These are phyloP conservation scores for Collybia sp. DNA, from an alignment of 768 basidiomycete genomes.

Conservation along the genomic window DNA sequence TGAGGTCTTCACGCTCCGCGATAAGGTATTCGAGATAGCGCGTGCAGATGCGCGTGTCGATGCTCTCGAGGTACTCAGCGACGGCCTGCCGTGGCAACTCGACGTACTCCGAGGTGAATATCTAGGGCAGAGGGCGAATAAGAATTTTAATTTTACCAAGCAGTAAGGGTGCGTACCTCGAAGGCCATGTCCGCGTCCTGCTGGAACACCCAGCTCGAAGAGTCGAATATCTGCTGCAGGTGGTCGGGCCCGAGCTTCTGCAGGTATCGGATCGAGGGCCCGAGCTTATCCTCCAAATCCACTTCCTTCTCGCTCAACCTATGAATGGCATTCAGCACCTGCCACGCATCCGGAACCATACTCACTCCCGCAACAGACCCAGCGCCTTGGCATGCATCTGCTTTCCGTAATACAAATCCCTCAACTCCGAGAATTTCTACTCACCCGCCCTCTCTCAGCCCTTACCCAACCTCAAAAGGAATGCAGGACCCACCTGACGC, in stretches of 20 bases:
- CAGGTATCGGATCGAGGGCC: conserved; percentile 83
- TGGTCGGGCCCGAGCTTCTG: conserved; percentile 87
- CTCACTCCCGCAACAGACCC: conserved; percentile 79
- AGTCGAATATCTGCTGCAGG: conserved; percentile 74
- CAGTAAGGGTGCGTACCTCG: conserved; percentile 40
- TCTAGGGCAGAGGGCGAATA: conserved; percentile 37
- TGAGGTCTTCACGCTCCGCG: conserved; percentile 63
- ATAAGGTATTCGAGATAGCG: conserved; percentile 87
- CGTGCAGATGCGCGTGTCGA: conserved; percentile 65
- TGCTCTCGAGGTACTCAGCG: conserved; percentile 69
- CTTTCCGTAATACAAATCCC: conserved; percentile 90
- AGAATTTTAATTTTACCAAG: neutral
- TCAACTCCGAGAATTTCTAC: conserved; percentile 89
- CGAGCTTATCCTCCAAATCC: conserved; percentile 74
- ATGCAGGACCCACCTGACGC: conserved; percentile 55
- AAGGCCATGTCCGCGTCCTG: conserved; percentile 70
- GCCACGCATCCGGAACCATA: neutral
- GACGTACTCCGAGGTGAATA: conserved; percentile 93
- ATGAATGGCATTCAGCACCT: neutral
- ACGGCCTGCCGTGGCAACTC: conserved; percentile 80
- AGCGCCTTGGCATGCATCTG: conserved; percentile 93
- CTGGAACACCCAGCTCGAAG: conserved; percentile 83
- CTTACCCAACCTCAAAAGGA: neutral
- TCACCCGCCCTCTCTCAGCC: neutral
- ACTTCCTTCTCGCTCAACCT: conserved; percentile 79